Conservation (phyloP, 1,284 basidiomycete genomes). For the Ceratorhiza oryzae-sativae region DNA sequence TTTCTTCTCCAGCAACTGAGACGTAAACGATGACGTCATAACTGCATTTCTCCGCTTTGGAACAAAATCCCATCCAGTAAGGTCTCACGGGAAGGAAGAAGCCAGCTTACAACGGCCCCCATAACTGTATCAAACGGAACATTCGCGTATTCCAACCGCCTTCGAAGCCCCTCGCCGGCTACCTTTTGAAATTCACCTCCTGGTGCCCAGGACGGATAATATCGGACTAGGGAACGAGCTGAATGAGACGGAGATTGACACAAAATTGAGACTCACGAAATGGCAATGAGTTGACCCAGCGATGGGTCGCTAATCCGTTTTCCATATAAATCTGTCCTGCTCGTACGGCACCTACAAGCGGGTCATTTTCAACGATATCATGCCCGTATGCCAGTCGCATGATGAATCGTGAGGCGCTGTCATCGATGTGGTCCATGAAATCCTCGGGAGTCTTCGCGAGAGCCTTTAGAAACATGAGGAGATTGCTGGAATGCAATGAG, state of each 20-base stretch:
- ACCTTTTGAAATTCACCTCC: slow-evolving; percentile 15
- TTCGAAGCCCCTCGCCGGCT: neutral
- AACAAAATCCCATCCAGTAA: neutral
- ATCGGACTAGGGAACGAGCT: slow-evolving; percentile 7
- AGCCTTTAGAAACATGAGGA: neutral
- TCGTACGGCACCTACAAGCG: slow-evolving; percentile 10
- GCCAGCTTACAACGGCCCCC: neutral
- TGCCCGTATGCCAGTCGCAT: slow-evolving; percentile 27
- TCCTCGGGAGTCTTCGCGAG: slow-evolving; percentile 18
- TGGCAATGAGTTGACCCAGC: slow-evolving; percentile 27
- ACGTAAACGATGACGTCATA: slow-evolving; percentile 4
- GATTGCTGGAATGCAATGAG: slow-evolving; percentile 10
- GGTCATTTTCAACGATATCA: slow-evolving; percentile 27
- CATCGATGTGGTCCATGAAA: slow-evolving; percentile 15
- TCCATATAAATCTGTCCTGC: slow-evolving; percentile 18
- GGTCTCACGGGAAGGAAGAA: neutral
- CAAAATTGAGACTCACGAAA: neutral
- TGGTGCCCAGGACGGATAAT: slow-evolving; percentile 19
- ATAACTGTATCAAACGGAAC: slow-evolving; percentile 15
- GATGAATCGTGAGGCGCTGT: slow-evolving; percentile 23
- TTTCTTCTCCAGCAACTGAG: slow-evolving; percentile 19
- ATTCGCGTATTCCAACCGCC: slow-evolving; percentile 23
- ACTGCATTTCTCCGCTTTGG: neutral
- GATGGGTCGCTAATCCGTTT: slow-evolving; percentile 19
- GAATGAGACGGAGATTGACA: neutral